A percentile compares a stretch with the other conserved stretches of the same genome.
These are phyloP conservation scores for Colletotrichum cereale DNA, from an alignment of 2,329 filamentous ascomycete genomes.

Conservation along the genomic window DNA sequence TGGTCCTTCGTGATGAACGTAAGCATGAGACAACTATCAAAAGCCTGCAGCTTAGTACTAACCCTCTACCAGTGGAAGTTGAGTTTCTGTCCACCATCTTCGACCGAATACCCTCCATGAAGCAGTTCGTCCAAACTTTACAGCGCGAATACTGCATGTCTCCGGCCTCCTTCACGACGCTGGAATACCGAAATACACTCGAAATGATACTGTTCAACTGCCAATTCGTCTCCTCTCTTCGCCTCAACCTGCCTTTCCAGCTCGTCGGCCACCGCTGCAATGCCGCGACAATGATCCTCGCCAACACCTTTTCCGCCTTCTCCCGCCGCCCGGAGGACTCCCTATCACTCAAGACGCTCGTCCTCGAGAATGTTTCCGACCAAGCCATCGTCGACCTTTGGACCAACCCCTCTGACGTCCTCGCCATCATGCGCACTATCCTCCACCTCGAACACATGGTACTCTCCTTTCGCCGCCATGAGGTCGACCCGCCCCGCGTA, in stretches of 20 bases:
- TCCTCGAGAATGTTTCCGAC: conserved; percentile 64
- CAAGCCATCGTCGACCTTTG: conserved; percentile 61
- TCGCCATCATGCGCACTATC: conserved; percentile 60
- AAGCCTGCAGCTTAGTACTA: not conserved
- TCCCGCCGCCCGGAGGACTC: conserved; percentile 60
- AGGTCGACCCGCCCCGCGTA: conserved; percentile 49
- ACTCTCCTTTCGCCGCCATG: conserved; percentile 60
- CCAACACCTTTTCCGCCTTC: conserved; percentile 64
- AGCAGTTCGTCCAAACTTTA: conserved; percentile 57
- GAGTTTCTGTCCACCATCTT: conserved; percentile 62
- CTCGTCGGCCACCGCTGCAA: conserved; percentile 59
- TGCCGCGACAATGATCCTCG: conserved; percentile 64
- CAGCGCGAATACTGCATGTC: conserved; percentile 62
- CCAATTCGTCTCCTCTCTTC: conserved; percentile 59
- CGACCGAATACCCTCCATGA: conserved; percentile 59
- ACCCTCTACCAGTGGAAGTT: conserved; percentile 57
- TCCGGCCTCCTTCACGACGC: conserved; percentile 62
- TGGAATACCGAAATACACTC: conserved; percentile 58
- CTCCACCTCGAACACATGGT: conserved; percentile 58
- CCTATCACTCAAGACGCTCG: conserved; percentile 57
- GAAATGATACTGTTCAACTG: conserved; percentile 59
- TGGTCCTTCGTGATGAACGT: conserved; percentile 66
- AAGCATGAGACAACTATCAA: conserved; percentile 13
- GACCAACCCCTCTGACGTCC: conserved; percentile 64
- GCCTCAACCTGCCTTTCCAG: conserved; percentile 65